Evolutionary conservation across 345 rosid genomes (phyloP).

Genomic region (Aegle marmelos): DNA sequence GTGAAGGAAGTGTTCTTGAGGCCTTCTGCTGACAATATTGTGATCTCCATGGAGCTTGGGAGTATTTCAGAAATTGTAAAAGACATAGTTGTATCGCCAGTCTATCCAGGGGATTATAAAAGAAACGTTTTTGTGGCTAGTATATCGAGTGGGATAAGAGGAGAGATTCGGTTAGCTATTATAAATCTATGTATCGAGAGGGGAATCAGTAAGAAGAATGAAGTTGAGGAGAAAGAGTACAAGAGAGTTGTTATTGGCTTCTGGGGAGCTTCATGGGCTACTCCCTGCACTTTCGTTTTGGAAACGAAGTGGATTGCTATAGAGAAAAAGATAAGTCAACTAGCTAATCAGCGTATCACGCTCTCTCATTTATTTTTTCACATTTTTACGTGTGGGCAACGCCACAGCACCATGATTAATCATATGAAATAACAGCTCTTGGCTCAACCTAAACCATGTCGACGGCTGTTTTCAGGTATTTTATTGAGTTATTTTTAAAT

Average conservation of each 20-base stretch:
- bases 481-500: too few relatives aligned
- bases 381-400: too few relatives aligned
- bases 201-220: background rate
- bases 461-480: too few relatives aligned
- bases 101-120: too few relatives aligned
- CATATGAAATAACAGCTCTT: background rate
- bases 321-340: background rate
- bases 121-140: background rate
- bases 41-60: conserved; percentile 31
- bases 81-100: too few relatives aligned
- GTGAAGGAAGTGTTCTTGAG: conserved; percentile 26
- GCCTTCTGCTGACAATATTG: conserved; percentile 40
- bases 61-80: too few relatives aligned
- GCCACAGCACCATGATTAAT: too few relatives aligned
- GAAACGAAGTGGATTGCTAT: background rate
- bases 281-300: background rate
- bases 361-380: background rate
- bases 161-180: background rate
- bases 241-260: background rate
- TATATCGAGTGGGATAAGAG: background rate
- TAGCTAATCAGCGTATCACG: background rate
- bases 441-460: too few relatives aligned
- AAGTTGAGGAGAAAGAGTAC: background rate
- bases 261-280: conserved; percentile 1
- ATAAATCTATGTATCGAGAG: background rate